A percentile compares a stretch with the other conserved stretches of the same genome.
Evolutionary conservation across 352 stramenopile genomes (phyloP).

Genomic region (Globisporangium nagaii): DNA sequence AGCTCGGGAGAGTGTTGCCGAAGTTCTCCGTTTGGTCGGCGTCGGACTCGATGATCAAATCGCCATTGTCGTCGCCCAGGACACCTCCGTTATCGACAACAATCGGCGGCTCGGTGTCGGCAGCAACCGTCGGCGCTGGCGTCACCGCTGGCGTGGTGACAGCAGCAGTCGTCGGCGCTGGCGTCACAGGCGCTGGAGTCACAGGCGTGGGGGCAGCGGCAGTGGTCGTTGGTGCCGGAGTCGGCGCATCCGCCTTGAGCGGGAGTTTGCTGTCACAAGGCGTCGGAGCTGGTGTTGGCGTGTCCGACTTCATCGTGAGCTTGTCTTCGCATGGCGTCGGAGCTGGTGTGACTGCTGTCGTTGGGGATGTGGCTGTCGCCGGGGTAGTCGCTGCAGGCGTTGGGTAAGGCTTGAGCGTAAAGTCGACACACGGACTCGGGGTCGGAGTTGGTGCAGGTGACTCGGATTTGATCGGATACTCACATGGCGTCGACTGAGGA

Average conservation of each 20-base stretch:
- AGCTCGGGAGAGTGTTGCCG: too few species aligned
- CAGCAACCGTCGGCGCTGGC: neutral
- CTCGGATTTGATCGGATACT: slow-evolving; percentile 1
- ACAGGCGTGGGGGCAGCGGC: neutral
- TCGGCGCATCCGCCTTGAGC: neutral
- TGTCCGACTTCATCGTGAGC: neutral
- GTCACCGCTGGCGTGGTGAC: neutral
- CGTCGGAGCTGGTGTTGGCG: neutral
- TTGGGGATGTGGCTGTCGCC: too few species aligned
- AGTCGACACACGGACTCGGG: neutral
- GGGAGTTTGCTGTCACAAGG: neutral
- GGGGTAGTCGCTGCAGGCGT: neutral
- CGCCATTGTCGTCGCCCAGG: too few species aligned
- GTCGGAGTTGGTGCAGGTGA: neutral
- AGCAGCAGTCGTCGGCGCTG: neutral
- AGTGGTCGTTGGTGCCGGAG: neutral
- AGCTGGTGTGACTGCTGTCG: neutral
- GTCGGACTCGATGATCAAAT: too few species aligned
- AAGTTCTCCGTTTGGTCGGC: neutral
- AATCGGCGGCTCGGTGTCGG: too few species aligned
- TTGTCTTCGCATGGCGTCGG: neutral
- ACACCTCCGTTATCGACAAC: too few species aligned
- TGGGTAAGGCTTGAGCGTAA: neutral
- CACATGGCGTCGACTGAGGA: neutral
- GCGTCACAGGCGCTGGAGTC: neutral